Evolutionary conservation across 192 early-diverging fungal species (phyloP).

Genomic region (Chytriomyces confervae): DNA sequence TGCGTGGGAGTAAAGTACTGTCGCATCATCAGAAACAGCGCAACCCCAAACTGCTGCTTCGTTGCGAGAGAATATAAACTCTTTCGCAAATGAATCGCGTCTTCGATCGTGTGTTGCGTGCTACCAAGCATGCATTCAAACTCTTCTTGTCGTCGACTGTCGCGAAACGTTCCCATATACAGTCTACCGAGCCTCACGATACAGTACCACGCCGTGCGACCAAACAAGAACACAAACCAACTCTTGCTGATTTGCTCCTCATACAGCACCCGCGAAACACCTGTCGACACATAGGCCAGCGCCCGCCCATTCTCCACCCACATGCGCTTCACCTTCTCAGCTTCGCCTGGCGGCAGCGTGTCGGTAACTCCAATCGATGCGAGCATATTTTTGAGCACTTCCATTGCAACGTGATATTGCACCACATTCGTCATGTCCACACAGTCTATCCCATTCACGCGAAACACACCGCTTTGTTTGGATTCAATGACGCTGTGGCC

Average conservation of each 20-base stretch:
- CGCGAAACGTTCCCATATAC: slow-evolving; percentile 32
- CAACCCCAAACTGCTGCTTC: slow-evolving; percentile 6
- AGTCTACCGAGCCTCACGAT: slow-evolving; percentile 19
- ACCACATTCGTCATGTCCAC: slow-evolving; percentile 35
- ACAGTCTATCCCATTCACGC: slow-evolving; percentile 33
- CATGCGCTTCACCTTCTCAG: slow-evolving; percentile 20
- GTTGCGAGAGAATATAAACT: slow-evolving; percentile 7
- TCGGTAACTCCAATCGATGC: background rate
- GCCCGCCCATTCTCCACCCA: slow-evolving; percentile 30
- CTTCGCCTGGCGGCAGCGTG: background rate
- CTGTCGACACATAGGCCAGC: slow-evolving; percentile 10
- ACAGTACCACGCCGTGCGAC: background rate
- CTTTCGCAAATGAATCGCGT: slow-evolving; percentile 13
- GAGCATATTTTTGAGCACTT: slow-evolving; percentile 24
- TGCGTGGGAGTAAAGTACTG: slow-evolving; percentile 27
- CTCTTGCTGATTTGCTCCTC: slow-evolving; percentile 25
- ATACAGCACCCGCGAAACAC: slow-evolving; percentile 18
- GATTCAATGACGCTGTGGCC: background rate
- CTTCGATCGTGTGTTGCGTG: slow-evolving; percentile 5
- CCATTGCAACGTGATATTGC: slow-evolving; percentile 1
- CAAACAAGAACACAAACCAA: slow-evolving; percentile 16
- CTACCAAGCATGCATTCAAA: slow-evolving; percentile 26
- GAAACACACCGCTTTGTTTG: background rate
- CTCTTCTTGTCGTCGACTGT: slow-evolving; percentile 26
- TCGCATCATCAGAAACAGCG: slow-evolving; percentile 17